Base-by-base conservation (phyloP, 176 grass and related monocot genomes). In the Rhipidocladum racemiflorum region DNA sequence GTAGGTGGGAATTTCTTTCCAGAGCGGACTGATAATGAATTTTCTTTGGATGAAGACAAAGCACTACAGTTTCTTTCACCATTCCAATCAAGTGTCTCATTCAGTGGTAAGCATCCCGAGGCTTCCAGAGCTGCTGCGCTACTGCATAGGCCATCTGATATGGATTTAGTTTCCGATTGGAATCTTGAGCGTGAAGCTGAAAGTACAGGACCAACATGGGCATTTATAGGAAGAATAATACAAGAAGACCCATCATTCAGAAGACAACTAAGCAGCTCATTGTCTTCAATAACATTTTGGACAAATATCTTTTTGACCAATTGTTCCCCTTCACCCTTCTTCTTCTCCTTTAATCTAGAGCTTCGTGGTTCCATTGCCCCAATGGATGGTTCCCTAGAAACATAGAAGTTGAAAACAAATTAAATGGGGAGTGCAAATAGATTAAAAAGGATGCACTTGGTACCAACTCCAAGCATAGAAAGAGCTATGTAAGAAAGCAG, bases 271-370 rank as follows among this genome's bases (percentile, higher is more conserved):
- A 93, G 89, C 54, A 88, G 72, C 75, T 90, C 80, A 85, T 99
- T 99, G 69, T 95, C 94, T 77, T 91, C 78, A 81, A 93, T 89
- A 74, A 91, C 88, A 95, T 91, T 99, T 55, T 36, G 86, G 80
- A 95, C 77, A 88, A 99, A 99, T 77, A 89, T 80, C 43, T 85
- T 91, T 81, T 93, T 99, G 69, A 99, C 35, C 43, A 95, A 73
- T 40, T 99, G 88, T 78, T 90, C 93, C 54, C 92, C 91, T 89
- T 99, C 89, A 5, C 79, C 38, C 89, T 99, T 99, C 81, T 93
- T 87, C 78, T 90, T 99, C 80, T 99, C 93, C 82, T 95, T 99
- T 68, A 99, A 66, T 88, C 93, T 91, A 90, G 83, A 93, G 74
- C 96, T 99, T 44, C 89, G 87, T 83, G 96, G 91, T 85, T 90